Evolutionary conservation across 805 yeast genomes (phyloP), one percentile per base, ranked within the genome.

Genomic region (Zygosaccharomyces pseudorouxii): DNA sequence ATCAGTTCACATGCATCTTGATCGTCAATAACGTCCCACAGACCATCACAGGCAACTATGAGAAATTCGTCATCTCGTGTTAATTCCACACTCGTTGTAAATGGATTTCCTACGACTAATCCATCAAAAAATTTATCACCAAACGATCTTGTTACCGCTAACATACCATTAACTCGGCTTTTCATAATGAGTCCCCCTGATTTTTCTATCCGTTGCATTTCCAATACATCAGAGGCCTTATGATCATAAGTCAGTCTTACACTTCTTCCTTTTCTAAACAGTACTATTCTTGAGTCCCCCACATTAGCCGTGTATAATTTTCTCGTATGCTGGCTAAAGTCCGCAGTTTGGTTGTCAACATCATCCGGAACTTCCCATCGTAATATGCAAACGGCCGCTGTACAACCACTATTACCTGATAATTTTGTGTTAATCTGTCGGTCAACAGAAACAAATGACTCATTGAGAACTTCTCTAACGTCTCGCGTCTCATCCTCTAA

Each of bases 121-220:
- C 83, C 86, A 64, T 92, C 95, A 80, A 92, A 84, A 65, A 88
- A 90, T n/a, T 83, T 76, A 64, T 92, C 98, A 16, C 99, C 99
- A 38, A 92, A 72, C 1, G 98, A 85, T 53, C 99, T 74, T 2
- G 97, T 89, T 9, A 92, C 96, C 0, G 98, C 98, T 43, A 93
- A 75, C 67, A 92, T 89, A 3, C 98, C 99, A 65, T 92, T 93
- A 22, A 92, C 99, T 57, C 99, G 77, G 52, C 88, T 86, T 60
- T 89, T 88, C 78, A 93, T 77, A 49, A 92, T 80, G 27, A 92
- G 69, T 0, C 99, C 99, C 2, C 99, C 99, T 4, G 78, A 74
- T 42, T 80, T 76, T 47, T 80, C 77, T 18, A 92, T 84, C 55
- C 99, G 75, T 55, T 77, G 78, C 51, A 83, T 79, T 65, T 92